Conservation (phyloP, 75 land plant species). For the Chamaecyparis obtusa region DNA sequence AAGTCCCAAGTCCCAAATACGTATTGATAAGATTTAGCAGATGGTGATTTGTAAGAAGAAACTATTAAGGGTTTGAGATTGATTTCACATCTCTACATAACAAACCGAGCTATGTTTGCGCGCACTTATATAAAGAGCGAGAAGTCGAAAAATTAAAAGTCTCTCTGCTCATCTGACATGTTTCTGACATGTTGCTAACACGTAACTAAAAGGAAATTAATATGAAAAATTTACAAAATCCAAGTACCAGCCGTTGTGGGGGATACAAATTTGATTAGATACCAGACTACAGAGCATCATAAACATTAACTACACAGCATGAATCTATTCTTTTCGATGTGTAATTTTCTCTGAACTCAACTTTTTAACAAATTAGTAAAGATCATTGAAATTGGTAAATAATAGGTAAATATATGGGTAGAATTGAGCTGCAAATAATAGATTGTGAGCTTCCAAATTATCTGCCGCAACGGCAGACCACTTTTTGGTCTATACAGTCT, state of each 20-base stretch:
- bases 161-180: background rate
- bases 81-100: background rate
- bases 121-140: background rate
- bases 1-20: background rate
- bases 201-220: background rate
- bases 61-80: background rate
- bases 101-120: background rate
- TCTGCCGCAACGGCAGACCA: constrained; percentile 13
- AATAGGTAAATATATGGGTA: no score
- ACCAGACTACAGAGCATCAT: background rate
- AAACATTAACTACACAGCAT: background rate
- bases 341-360: background rate
- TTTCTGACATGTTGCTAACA: background rate
- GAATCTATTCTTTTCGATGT: background rate
- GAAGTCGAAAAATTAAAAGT: background rate
- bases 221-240: background rate
- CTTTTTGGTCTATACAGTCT: constrained; percentile 28
- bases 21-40: background rate
- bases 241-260: background rate
- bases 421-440: background rate
- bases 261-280: background rate
- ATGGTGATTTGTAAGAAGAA: background rate
- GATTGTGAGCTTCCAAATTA: background rate
- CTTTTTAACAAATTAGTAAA: background rate
- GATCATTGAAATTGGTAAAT: constrained; percentile 23